phyloP scores from a whole-genome alignment of 2,329 filamentous ascomycete genomes.

The Teratosphaeria destructans region DNA sequence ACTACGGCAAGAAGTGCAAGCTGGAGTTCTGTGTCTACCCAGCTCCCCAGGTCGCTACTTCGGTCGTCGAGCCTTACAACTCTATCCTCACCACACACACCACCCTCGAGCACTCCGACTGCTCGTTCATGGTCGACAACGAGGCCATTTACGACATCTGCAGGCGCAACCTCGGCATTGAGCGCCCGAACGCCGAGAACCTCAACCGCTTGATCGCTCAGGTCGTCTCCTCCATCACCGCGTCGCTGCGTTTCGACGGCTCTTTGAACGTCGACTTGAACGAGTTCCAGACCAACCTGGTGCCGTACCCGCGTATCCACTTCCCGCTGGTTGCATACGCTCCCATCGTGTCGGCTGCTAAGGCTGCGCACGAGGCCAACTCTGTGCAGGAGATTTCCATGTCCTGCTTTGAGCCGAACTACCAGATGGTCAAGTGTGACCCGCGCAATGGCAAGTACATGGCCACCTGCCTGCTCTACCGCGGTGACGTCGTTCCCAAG shows the following conservation, averaged over 20 bases:
- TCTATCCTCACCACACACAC: constrained; percentile 98
- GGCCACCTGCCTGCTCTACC: constrained; percentile 96
- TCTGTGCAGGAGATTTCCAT: constrained; percentile 97
- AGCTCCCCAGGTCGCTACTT: constrained; percentile 90
- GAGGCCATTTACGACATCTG: constrained; percentile 99
- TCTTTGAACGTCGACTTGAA: constrained; percentile 98
- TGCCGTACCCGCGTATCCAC: constrained; percentile 97
- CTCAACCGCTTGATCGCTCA: constrained; percentile 97
- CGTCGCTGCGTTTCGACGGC: constrained; percentile 94
- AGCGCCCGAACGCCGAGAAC: constrained; percentile 97
- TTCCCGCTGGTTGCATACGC: constrained; percentile 97
- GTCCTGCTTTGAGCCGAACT: constrained; percentile 98
- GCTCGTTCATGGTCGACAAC: constrained; percentile 99
- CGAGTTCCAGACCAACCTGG: constrained; percentile 99
- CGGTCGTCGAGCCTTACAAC: constrained; percentile 99
- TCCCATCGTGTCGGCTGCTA: constrained; percentile 86
- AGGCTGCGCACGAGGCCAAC: constrained; percentile 96
- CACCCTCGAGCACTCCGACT: constrained; percentile 98
- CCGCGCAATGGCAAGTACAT: constrained; percentile 99
- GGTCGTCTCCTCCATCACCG: constrained; percentile 97
- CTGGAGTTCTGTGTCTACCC: constrained; percentile 99
- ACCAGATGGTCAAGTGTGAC: constrained; percentile 99
- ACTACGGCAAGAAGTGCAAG: constrained; percentile 99
- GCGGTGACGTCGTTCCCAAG: constrained; percentile 94
- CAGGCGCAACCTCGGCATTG: constrained; percentile 91